Conservation (phyloP, 495 filamentous ascomycete genomes). For the Talaromyces ruber region DNA sequence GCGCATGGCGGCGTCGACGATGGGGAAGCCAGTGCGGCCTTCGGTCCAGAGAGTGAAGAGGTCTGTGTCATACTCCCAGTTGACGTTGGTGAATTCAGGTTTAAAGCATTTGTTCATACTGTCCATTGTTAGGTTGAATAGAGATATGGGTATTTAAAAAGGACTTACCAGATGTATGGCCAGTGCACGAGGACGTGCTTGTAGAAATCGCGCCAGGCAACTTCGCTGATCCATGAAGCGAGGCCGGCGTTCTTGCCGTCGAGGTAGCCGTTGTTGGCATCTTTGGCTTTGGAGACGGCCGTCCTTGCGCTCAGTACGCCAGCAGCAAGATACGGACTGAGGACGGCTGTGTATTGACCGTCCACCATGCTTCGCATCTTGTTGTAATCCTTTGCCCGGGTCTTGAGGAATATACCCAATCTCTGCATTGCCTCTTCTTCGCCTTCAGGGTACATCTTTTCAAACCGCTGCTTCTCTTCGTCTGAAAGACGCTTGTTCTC, state of each 20-base stretch:
- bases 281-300: conserved; percentile 55
- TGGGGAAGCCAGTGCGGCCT: conserved; percentile 74
- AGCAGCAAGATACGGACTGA: conserved; percentile 73
- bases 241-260: conserved; percentile 63
- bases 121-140: background rate
- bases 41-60: conserved; percentile 67
- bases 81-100: conserved; percentile 71
- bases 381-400: conserved; percentile 54
- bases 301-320: conserved; percentile 75
- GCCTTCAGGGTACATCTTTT: conserved; percentile 65
- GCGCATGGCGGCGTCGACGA: conserved; percentile 91
- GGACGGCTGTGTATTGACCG: conserved; percentile 53
- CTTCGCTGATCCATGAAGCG: conserved; percentile 72
- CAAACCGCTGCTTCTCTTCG: conserved; percentile 50
- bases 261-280: conserved; percentile 61
- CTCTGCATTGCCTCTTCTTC: conserved; percentile 64
- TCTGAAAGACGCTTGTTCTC: conserved; percentile 52
- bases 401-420: conserved; percentile 60
- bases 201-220: conserved; percentile 93
- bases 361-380: conserved; percentile 54
- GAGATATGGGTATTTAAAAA: background rate
- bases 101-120: conserved; percentile 96
- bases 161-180: conserved; percentile 71
- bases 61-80: conserved; percentile 66
- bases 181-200: conserved; percentile 78